Evolutionary conservation across 2,329 filamentous ascomycete species (phyloP), one percentile per base, ranked within the genome.

Genomic region (Penicillium nordicum): DNA sequence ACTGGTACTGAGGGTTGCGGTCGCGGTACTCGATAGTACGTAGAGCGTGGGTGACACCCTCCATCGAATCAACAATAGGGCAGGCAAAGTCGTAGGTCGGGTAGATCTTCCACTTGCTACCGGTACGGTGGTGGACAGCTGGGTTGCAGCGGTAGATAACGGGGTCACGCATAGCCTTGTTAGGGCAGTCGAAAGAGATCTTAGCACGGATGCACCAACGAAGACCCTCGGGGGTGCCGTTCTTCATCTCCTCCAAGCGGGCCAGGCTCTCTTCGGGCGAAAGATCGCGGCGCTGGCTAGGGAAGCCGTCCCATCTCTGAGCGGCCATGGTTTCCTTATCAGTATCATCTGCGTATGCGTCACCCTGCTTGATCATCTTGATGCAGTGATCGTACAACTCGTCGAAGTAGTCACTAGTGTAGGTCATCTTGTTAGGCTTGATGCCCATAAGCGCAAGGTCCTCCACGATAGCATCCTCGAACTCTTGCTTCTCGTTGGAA

Each of bases 71-170:
- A 40, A 87, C 79, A 40, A 87, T 80, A 16, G 84, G 84, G 68
- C 83, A 86, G 63, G 81, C 83, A 68, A 87, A 86, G 70, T 87
- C 84, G 67, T 87, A 87, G 21, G 84, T 87, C 1, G 84, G 84
- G 71, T 87, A 87, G 64, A 85, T 82, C 72, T 86, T 87, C 83
- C 84, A 87, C 58, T 80, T 82, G 47, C 72, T 73, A n/a, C 84
- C 84, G 6, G 84, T 87, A 52, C 85, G 82, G 72, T 85, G 84
- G 67, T 87, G 85, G 11, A 79, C 73, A 47, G 81, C 71, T 6
- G 84, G 80, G 69, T 96, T 96, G 84, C 92, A 97, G 64, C 94
- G 88, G 82, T 97, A 97, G 74, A 99, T 95, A 75, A 97, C 92
- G 12, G 94, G 94, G 74, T 99, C 94, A 63, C 94, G 85, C 84